Evolutionary conservation across 257 asterid species (phyloP).

Genomic region (Handroanthus guayacan): DNA sequence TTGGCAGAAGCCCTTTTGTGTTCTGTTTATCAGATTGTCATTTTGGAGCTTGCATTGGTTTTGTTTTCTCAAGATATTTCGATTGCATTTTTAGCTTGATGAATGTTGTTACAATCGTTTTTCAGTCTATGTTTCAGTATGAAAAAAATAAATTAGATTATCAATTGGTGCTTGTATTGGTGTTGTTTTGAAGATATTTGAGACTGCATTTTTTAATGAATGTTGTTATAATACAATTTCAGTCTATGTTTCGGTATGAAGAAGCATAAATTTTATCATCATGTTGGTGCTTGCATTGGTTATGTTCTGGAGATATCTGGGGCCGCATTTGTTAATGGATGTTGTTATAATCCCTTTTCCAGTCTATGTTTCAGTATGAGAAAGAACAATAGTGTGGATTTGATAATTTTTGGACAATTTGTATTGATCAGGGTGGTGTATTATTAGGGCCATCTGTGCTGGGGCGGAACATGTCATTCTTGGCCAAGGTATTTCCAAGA

Average conservation of each 20-base stretch:
- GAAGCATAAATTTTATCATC: too few species aligned
- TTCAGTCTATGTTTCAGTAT: background rate
- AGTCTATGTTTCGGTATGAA: too few species aligned
- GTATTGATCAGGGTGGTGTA: slow-evolving; percentile 69
- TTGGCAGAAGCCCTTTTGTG: slow-evolving; percentile 23
- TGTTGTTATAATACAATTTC: too few species aligned
- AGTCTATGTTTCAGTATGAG: background rate
- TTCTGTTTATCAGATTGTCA: background rate
- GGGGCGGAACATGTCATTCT: slow-evolving; percentile 50
- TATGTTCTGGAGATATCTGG: background rate
- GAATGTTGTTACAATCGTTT: background rate
- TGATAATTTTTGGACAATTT: slow-evolving; percentile 33
- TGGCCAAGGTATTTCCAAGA: slow-evolving; percentile 47
- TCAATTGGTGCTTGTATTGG: too few species aligned
- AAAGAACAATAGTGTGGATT: background rate
- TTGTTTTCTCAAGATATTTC: background rate
- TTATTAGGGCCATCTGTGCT: slow-evolving; percentile 69
- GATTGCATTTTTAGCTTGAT: background rate
- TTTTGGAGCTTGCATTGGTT: background rate
- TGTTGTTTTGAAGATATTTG: too few species aligned
- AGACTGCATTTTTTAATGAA: too few species aligned
- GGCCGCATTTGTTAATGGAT: background rate
- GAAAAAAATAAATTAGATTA: too few species aligned
- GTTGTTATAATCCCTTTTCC: background rate
- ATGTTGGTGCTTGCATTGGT: background rate